Conservation (phyloP, 495 filamentous ascomycete genomes). For the Hypoxylon lenormandii region DNA sequence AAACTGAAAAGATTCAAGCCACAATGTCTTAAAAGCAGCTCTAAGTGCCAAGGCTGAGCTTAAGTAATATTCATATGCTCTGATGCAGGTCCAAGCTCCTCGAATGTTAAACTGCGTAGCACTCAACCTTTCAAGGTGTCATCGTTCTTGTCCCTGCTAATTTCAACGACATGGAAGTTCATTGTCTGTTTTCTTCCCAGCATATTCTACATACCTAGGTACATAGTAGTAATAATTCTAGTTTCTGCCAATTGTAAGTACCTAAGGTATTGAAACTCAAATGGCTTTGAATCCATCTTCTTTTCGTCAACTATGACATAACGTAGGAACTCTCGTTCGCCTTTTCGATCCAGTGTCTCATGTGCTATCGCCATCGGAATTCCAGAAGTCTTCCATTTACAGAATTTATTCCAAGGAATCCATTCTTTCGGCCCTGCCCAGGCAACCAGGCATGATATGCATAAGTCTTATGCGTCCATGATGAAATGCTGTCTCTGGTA, state of each 20-base stretch:
- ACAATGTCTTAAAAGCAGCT: background rate
- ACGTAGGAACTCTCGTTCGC: background rate
- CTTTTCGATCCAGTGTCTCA: constrained; percentile 5
- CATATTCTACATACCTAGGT: no score
- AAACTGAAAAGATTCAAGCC: constrained; percentile 1
- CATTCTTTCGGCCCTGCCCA: constrained; percentile 6
- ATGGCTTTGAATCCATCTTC: background rate
- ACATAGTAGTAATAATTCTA: no score
- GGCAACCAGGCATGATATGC: constrained; percentile 22
- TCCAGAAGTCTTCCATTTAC: constrained; percentile 32
- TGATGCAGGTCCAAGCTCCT: background rate
- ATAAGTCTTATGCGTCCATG: constrained; percentile 22
- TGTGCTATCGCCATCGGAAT: constrained; percentile 14
- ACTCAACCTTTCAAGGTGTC: background rate
- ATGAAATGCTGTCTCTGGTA: constrained; percentile 37
- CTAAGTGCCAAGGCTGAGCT: constrained; percentile 18
- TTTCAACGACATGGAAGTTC: constrained; percentile 32
- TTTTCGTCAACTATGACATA: background rate
- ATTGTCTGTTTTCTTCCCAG: constrained; percentile 14
- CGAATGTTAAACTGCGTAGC: constrained; percentile 4
- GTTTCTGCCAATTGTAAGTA: background rate
- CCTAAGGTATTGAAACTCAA: background rate
- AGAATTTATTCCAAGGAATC: background rate
- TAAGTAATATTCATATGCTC: constrained; percentile 15
- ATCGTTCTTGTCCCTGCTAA: constrained; percentile 19